phyloP scores from a whole-genome alignment of 1,284 basidiomycete species.

The Exsudoporus floridanus region DNA sequence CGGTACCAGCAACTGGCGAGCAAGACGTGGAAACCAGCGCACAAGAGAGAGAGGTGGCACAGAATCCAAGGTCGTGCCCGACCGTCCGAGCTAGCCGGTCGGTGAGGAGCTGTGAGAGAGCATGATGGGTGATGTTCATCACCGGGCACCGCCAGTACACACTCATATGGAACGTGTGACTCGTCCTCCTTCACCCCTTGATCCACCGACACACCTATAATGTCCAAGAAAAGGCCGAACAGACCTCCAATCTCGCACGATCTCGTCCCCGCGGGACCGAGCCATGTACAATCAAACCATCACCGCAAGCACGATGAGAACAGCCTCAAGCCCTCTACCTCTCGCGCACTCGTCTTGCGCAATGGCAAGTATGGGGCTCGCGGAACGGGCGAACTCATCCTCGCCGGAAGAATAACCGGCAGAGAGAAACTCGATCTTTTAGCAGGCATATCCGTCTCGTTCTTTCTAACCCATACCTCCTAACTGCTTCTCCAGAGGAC shows the following conservation, averaged over 20 bases:
- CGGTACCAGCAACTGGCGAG: neutral
- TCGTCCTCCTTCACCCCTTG: neutral
- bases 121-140: neutral
- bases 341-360: slow-evolving; percentile 67
- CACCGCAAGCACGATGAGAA: slow-evolving; percentile 46
- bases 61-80: too few relatives aligned
- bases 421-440: slow-evolving; percentile 76
- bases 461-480: neutral
- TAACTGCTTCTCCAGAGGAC: slow-evolving; percentile 52
- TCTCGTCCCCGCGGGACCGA: slow-evolving; percentile 54
- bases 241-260: slow-evolving; percentile 31
- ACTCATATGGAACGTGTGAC: neutral
- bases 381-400: slow-evolving; percentile 65
- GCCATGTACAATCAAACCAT: slow-evolving; percentile 46
- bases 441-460: slow-evolving; percentile 50
- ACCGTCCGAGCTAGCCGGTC: too few relatives aligned
- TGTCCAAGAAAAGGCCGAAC: slow-evolving; percentile 35
- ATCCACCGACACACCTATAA: slow-evolving; percentile 5
- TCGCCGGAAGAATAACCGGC: slow-evolving; percentile 59
- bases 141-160: neutral
- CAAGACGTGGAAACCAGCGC: neutral
- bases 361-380: slow-evolving; percentile 70
- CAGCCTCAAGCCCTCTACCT: slow-evolving; percentile 59
- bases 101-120: neutral
- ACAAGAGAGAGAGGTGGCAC: neutral